phyloP scores from a whole-genome alignment of 345 rosid species.

The Laguncularia racemosa region DNA sequence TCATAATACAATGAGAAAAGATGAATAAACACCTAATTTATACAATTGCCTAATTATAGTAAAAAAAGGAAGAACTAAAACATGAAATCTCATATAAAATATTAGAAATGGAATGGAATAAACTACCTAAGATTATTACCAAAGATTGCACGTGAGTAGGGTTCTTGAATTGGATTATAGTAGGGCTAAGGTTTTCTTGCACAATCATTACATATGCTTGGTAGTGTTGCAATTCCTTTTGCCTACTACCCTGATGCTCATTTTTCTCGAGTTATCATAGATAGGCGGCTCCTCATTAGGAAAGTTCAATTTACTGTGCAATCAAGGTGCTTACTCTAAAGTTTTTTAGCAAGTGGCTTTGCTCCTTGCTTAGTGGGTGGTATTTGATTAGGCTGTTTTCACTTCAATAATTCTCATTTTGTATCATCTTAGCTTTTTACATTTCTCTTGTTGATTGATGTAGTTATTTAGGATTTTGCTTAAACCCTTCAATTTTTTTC shows the following conservation, averaged over 20 bases:
- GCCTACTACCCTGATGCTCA: constrained; percentile 49
- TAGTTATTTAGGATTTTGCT: background rate
- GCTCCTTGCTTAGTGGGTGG: constrained; percentile 89
- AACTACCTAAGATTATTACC: constrained; percentile 26
- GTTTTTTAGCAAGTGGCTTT: constrained; percentile 40
- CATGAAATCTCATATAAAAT: background rate
- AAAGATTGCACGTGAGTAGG: constrained; percentile 78
- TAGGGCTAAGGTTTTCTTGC: constrained; percentile 85
- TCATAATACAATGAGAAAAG: too few relatives aligned
- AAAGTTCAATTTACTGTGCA: constrained; percentile 31
- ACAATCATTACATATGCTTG: constrained; percentile 81
- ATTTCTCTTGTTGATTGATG: constrained; percentile 64
- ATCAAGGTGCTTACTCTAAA: constrained; percentile 46
- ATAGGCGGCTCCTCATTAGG: constrained; percentile 36
- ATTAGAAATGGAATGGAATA: background rate
- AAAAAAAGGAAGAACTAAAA: background rate
- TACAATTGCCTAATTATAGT: too few relatives aligned
- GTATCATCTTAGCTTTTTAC: constrained; percentile 56
- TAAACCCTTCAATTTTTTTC: constrained; percentile 1
- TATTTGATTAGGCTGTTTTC: constrained; percentile 57
- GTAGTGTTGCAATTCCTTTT: constrained; percentile 66
- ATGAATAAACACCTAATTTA: too few relatives aligned
- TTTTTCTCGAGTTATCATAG: constrained; percentile 60
- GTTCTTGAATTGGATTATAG: constrained; percentile 87
- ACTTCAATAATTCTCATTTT: constrained; percentile 52